Evolutionary conservation across 331 rosid species (phyloP).

Genomic region (Malus hybrid): DNA sequence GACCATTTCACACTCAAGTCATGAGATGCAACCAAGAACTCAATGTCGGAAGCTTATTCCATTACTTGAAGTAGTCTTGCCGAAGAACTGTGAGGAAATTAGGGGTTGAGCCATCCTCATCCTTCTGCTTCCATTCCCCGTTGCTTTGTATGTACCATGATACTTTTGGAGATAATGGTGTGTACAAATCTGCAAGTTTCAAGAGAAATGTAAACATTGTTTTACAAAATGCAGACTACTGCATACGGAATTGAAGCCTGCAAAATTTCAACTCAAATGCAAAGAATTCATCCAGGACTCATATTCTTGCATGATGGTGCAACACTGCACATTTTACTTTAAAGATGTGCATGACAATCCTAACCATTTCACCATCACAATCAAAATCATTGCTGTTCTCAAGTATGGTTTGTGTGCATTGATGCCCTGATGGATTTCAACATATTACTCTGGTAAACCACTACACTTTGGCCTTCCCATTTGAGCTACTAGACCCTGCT

Average conservation of each 20-base stretch:
- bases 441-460: not conserved
- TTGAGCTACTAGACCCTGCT: not conserved
- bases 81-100: conserved; percentile 39
- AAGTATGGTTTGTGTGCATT: not conserved
- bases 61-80: conserved; percentile 57
- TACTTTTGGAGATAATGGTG: conserved; percentile 62
- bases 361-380: not conserved
- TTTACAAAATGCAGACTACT: not conserved
- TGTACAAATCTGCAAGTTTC: conserved; percentile 36
- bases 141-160: conserved; percentile 56
- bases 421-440: too few species aligned
- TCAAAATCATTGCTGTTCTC: not conserved
- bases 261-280: not conserved
- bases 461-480: not conserved
- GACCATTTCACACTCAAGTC: not conserved
- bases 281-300: not conserved
- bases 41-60: not conserved
- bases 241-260: not conserved
- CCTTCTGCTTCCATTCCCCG: conserved; percentile 55
- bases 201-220: not conserved
- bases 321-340: not conserved
- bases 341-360: not conserved
- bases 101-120: conserved; percentile 45
- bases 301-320: not conserved
- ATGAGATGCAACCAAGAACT: not conserved